Percentiles rank a stretch among this genome's conserved stretches.
Conservation (phyloP, 768 basidiomycete species). For the Leccinum ochraceum region DNA sequence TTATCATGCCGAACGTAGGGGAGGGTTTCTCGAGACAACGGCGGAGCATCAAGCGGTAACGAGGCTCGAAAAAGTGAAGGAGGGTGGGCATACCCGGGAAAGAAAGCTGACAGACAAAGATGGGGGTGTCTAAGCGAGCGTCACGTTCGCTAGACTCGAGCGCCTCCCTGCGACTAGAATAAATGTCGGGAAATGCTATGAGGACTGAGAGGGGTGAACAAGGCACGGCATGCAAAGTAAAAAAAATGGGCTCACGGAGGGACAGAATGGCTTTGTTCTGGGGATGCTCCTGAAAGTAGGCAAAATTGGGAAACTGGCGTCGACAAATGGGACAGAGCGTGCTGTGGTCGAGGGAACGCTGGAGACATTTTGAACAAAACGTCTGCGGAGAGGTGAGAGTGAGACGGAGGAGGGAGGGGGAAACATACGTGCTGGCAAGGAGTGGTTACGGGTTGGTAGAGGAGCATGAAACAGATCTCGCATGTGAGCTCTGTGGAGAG, state of each 20-base stretch:
- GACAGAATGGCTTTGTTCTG: slow-evolving; percentile 74
- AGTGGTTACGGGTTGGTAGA: slow-evolving; percentile 87
- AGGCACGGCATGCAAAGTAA: slow-evolving; percentile 2
- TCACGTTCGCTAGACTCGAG: slow-evolving; percentile 78
- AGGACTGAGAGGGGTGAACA: slow-evolving; percentile 48
- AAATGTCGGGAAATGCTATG: slow-evolving; percentile 64
- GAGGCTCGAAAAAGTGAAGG: slow-evolving; percentile 92
- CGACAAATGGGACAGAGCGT: slow-evolving; percentile 85
- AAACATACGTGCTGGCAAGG: slow-evolving; percentile 89
- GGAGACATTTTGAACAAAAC: slow-evolving; percentile 87
- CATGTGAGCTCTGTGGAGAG: slow-evolving; percentile 74
- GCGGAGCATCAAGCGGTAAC: slow-evolving; percentile 95
- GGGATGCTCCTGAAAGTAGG: slow-evolving; percentile 81
- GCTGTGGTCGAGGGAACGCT: slow-evolving; percentile 87
- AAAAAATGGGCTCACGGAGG: slow-evolving; percentile 50
- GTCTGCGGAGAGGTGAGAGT: slow-evolving; percentile 51
- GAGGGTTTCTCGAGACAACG: slow-evolving; percentile 79
- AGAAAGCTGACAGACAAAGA: slow-evolving; percentile 86
- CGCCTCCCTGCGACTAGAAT: slow-evolving; percentile 62
- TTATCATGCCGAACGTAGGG: slow-evolving; percentile 93
- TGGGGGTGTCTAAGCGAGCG: slow-evolving; percentile 80
- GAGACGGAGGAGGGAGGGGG: slow-evolving; percentile 6
- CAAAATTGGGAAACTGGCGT: slow-evolving; percentile 67
- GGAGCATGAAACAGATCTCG: slow-evolving; percentile 85
- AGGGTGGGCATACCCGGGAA: slow-evolving; percentile 91